Evolutionary conservation across 352 stramenopile genomes (phyloP).

Genomic region (Pythium rishiriense): DNA sequence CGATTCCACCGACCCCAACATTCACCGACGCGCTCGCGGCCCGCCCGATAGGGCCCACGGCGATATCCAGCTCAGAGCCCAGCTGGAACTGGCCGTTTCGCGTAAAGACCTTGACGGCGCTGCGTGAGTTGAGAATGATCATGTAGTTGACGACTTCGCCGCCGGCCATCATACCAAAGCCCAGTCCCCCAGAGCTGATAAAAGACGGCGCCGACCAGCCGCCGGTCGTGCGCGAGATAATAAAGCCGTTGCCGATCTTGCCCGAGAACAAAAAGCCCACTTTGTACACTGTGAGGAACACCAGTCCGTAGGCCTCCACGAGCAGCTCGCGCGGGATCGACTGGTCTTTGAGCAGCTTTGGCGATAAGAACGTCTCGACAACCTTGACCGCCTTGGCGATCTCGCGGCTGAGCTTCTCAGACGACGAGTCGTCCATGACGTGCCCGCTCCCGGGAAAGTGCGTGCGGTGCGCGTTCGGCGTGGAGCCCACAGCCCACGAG

Average conservation of each 20-base stretch:
- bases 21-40: conserved; percentile 67
- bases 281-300: conserved; percentile 86
- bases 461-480: conserved; percentile 6
- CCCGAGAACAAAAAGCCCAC: conserved; percentile 76
- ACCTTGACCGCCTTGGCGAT: conserved; percentile 64
- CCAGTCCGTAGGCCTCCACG: conserved; percentile 68
- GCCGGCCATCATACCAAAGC: conserved; percentile 85
- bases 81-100: conserved; percentile 76
- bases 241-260: conserved; percentile 76
- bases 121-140: conserved; percentile 73
- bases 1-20: conserved; percentile 56
- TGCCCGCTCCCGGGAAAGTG: conserved; percentile 40
- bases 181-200: conserved; percentile 63
- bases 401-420: conserved; percentile 59
- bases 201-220: conserved; percentile 80
- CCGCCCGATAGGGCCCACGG: conserved; percentile 66
- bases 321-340: conserved; percentile 79
- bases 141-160: conserved; percentile 83
- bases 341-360: conserved; percentile 77
- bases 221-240: conserved; percentile 68
- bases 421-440: conserved; percentile 58
- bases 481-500: conserved; percentile 40
- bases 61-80: conserved; percentile 70
- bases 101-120: conserved; percentile 79
- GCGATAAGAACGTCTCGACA: conserved; percentile 70